Evolutionary conservation across 73 alveolate species (phyloP), one percentile per base, ranked within the genome.

Genomic region (Effrenium voratum): DNA sequence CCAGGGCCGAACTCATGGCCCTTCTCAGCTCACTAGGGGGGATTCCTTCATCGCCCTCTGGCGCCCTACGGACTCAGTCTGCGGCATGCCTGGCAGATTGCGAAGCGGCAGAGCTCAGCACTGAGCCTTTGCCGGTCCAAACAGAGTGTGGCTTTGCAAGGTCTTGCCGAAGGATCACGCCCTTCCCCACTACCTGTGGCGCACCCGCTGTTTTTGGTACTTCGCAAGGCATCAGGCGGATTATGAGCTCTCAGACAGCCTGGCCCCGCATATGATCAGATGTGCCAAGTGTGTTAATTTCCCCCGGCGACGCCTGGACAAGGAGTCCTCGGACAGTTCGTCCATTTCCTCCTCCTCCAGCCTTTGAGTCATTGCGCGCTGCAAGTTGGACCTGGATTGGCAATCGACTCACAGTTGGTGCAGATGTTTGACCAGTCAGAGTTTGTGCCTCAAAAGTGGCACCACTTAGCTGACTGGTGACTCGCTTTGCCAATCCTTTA

Each of bases 131-230:
- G 4, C 3, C 86, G 3, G 38, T 57, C 22, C 38, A 30, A 75
- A 13, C 86, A 6, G 57, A 3, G 38, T 57, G 19, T 24, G 36
- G 10, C 36, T 52, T 75, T 36, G 59, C 86, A 75, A 75, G 36
- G 5, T 34, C 38, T 13, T 12, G 19, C 55, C 34, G 41, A 8
- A 13, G 49, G 86, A 57, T 19, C 30, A 36, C 38, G 59, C 41
- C 38, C 86, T 36, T 40, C 86, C 52, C 34, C 86, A 75, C 36
- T 75, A 40, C 36, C 57, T 75, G 41, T 75, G 86, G 86, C 52
- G 57, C 5, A 41, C 86, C 8, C 2, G 12, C 52, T 75, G 86
- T 45, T 5, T 10, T 40, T 75, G 86, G 86, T 41, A 3, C 36
- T 75, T 75, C 36, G 86, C 86, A 30, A 36, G 57, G 59, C 86